A percentile compares a stretch with the other conserved stretches of the same genome.
Evolutionary conservation across 352 stramenopile species (phyloP).

Genomic region (Phytophthora cajani): DNA sequence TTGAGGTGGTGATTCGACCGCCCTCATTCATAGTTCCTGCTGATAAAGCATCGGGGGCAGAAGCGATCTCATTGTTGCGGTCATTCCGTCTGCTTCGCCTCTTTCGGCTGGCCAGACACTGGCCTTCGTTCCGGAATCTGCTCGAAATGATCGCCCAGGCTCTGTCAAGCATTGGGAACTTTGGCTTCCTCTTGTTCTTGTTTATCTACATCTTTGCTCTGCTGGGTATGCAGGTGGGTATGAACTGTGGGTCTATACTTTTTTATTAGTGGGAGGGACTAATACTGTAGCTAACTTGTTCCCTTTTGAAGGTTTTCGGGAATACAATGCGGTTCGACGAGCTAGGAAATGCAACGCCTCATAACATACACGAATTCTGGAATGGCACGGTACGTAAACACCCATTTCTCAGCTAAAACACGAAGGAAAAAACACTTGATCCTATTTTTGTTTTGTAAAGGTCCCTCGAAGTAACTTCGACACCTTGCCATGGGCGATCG

Average conservation of each 20-base stretch:
- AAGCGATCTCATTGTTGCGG: slow-evolving; percentile 71
- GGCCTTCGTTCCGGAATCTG: slow-evolving; percentile 89
- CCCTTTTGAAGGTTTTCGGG: background rate
- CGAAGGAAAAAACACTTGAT: background rate
- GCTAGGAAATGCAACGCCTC: background rate
- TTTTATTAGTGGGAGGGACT: background rate
- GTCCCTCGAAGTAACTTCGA: slow-evolving; percentile 86
- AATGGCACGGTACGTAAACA: slow-evolving; percentile 34
- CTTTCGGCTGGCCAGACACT: slow-evolving; percentile 94
- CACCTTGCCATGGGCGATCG: slow-evolving; percentile 66
- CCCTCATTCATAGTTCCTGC: slow-evolving; percentile 54
- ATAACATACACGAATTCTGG: slow-evolving; percentile 53
- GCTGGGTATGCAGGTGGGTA: slow-evolving; percentile 75
- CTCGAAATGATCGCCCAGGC: slow-evolving; percentile 86
- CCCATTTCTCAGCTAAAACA: background rate
- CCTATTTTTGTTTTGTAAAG: background rate
- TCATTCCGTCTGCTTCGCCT: slow-evolving; percentile 90
- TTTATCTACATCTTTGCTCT: slow-evolving; percentile 95
- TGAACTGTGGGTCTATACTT: background rate
- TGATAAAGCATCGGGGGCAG: slow-evolving; percentile 41
- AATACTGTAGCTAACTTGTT: background rate
- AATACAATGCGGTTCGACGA: slow-evolving; percentile 7
- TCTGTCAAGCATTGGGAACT: slow-evolving; percentile 92
- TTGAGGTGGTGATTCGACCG: slow-evolving; percentile 62
- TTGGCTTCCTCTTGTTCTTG: slow-evolving; percentile 91